Evolutionary conservation across 129 eudicot genomes (phyloP), one percentile per base, ranked within the genome.

Genomic region (Chrysanthemum lavandulifolium): DNA sequence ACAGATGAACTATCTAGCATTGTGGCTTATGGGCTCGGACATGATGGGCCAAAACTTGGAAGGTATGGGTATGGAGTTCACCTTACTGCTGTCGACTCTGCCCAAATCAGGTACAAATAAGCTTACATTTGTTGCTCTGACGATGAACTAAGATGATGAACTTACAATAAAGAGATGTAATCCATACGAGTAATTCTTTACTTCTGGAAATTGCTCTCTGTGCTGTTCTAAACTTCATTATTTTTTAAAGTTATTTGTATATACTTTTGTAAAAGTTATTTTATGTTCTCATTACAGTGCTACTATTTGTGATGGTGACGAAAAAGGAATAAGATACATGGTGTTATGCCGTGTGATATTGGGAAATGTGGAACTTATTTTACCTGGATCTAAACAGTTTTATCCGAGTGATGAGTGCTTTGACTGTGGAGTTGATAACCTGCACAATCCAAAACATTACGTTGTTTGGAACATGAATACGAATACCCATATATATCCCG

Each of bases 351-450:
- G 90, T 73, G 94, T 88, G 52, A 82, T 85, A 65, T 29, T 85
- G 90, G 94, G 94, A 72, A 85, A 80, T 64, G 65, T 76, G 88
- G 94, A 88, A 71, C 72, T 72, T 25, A 71, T 87, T 60, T 62
- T 31, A 62, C 76, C 82, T 14, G 89, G 87, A 53, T 84, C 89
- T 31, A 74, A 82, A 74, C 94, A 85, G 63, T 85, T 72, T 65
- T 81, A 78, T 60, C 90, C 90, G 5, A 88, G 84, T 57, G 78
- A 83, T 11, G 88, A 85, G 27, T 60, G 66, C 53, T 84, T 77
- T 65, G 94, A 88, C 59, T 80, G 79, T 61, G 90, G 90, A 68
- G 94, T 80, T 82, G 94, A 88, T 88, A 82, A 88, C 83, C 65
- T 77, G 50, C 55, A 82, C 68, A 82, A 82, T 74, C 92, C 89